Evolutionary conservation across 345 rosid species (phyloP).

Genomic region (Corchorus capsularis): DNA sequence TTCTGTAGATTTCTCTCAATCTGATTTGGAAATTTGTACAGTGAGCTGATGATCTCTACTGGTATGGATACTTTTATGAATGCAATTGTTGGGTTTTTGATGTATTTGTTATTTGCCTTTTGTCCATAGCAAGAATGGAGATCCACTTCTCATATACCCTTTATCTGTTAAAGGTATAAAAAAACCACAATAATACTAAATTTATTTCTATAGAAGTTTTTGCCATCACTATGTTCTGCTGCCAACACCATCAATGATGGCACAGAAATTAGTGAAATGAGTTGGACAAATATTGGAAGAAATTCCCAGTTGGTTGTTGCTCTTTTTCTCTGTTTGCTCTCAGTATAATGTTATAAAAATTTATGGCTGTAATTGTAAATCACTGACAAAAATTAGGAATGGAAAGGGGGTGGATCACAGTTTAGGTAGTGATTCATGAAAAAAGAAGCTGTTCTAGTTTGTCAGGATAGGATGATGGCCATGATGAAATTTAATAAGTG

Average conservation of each 20-base stretch:
- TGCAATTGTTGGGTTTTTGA: neutral
- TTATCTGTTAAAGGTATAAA: neutral
- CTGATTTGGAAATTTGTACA: neutral
- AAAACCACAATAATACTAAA: neutral
- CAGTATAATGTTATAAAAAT: neutral
- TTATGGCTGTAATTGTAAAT: neutral
- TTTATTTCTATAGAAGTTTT: neutral
- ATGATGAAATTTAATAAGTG: conserved; percentile 34
- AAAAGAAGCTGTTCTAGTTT: conserved; percentile 21
- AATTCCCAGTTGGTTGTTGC: neutral
- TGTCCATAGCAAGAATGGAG: neutral
- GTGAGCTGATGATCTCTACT: neutral
- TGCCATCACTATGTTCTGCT: conserved; percentile 8
- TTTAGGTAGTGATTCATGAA: conserved; percentile 16
- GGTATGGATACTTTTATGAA: neutral
- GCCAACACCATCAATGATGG: neutral
- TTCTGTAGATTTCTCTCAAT: neutral
- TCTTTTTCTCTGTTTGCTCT: neutral
- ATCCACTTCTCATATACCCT: neutral
- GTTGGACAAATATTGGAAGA: neutral
- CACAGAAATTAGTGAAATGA: neutral
- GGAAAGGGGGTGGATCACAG: conserved; percentile 9
- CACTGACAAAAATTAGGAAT: too few relatives aligned
- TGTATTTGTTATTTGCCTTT: neutral
- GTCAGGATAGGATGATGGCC: conserved; percentile 31